A percentile compares a stretch with the other conserved stretches of the same genome.
Evolutionary conservation across 2,329 filamentous ascomycete genomes (phyloP).

Genomic region (Trichoderma koningiopsis): DNA sequence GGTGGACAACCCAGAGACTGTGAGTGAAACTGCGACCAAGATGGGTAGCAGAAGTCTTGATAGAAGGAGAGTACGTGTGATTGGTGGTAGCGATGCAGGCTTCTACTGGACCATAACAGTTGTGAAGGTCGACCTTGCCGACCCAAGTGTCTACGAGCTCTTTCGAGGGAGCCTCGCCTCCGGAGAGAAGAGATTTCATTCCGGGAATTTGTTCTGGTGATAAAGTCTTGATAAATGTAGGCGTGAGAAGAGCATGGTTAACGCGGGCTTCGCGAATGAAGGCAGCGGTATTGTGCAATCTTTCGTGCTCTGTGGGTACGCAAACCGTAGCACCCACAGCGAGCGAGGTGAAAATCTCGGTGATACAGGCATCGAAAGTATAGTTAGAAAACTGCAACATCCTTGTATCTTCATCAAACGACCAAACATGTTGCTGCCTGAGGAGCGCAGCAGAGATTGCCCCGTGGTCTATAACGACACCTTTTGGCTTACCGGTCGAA

Average conservation of each 20-base stretch:
- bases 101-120: constrained; percentile 31
- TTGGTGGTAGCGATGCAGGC: not conserved
- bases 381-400: constrained; percentile 27
- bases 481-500: constrained; percentile 22
- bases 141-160: constrained; percentile 27
- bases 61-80: not conserved
- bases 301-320: constrained; percentile 15
- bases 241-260: constrained; percentile 24
- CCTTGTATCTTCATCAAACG: not conserved
- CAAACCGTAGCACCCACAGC: constrained; percentile 15
- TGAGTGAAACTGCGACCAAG: constrained; percentile 20
- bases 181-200: constrained; percentile 22
- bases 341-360: not conserved
- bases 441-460: constrained; percentile 5
- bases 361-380: constrained; percentile 7
- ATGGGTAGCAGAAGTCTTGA: not conserved
- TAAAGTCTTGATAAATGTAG: constrained; percentile 23
- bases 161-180: constrained; percentile 38
- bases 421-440: not conserved
- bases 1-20: constrained; percentile 30
- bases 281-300: not conserved
- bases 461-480: constrained; percentile 15
- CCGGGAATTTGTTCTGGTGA: constrained; percentile 2
- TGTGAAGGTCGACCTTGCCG: constrained; percentile 13
- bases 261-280: constrained; percentile 19